Evolutionary conservation across 108 stramenopile genomes (phyloP), one percentile per base, ranked within the genome.

Genomic region (Skeletonema potamos): DNA sequence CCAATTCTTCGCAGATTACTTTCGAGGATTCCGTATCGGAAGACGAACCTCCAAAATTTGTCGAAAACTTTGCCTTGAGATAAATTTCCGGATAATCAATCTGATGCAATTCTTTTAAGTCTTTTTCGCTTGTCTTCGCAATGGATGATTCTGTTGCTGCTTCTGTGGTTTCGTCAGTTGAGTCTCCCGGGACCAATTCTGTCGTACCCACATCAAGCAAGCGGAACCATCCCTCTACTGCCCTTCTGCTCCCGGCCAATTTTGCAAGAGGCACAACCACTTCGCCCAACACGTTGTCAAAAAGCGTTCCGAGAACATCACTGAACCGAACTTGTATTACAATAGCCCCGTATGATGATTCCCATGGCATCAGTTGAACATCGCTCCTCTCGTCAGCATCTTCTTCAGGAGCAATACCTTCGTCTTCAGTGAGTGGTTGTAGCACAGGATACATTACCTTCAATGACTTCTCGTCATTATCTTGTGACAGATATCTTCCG

Each of bases 181-280:
- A 72, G 24, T 73, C 41, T 46, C 79, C 79, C 11, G 79, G 79
- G 12, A 72, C 58, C 30, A 72, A 69, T 15, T 81, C 76, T 12
- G 81, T 81, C 17, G 85, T 85, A 46, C 87, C 93, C 22, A 63
- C 76, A 56, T 81, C 79, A 12, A 81, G 56, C 3, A 92, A 81
- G 54, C 89, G 73, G 62, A 90, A 92, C 91, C 91, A 95, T 4
- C 91, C 93, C 24, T 76, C 68, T 7, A 91, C 76, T 56, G 82
- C 83, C 54, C 43, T 67, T 20, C 86, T 74, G 10, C 75, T 72
- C 12, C 60, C 70, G 7, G 77, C 75, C 33, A 95, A 76, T 28
- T 82, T 73, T 20, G 87, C 62, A n/a, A 95, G 37, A 27, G 93
- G 91, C 58, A 92, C 54, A 8, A 79, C 83, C 43, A 95, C 90